A percentile compares a stretch with the other conserved stretches of the same genome.
Conservation (phyloP, 148 eudicot genomes). For the Diospyros lotus region DNA sequence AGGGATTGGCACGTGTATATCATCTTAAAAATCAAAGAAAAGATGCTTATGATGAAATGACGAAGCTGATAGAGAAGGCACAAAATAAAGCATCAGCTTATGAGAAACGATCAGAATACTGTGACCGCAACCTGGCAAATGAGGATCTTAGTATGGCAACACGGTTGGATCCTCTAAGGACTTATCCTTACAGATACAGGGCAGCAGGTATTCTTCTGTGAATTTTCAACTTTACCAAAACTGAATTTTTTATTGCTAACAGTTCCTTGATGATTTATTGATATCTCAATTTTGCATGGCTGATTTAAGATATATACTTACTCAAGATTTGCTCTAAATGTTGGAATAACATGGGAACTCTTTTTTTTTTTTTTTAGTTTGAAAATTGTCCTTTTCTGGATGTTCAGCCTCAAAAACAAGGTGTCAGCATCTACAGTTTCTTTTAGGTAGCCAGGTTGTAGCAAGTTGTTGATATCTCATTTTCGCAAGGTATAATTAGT, state of each 20-base stretch:
- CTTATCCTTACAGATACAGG: constrained; percentile 48
- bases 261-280: background rate
- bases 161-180: constrained; percentile 41
- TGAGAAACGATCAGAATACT: constrained; percentile 51
- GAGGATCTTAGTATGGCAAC: constrained; percentile 43
- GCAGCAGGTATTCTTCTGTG: constrained; percentile 36
- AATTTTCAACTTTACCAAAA: too few species aligned
- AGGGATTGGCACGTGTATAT: constrained; percentile 52
- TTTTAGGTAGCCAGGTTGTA: background rate
- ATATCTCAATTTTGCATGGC: background rate
- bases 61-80: constrained; percentile 47
- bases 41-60: constrained; percentile 49
- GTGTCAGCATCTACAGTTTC: too few species aligned
- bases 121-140: constrained; percentile 40
- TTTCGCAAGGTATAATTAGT: background rate
- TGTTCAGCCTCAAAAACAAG: too few species aligned
- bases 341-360: too few species aligned
- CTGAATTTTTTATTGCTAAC: background rate
- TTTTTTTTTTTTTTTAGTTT: background rate
- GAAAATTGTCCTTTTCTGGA: background rate
- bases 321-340: background rate
- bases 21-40: constrained; percentile 31
- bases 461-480: background rate
- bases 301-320: background rate
- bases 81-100: constrained; percentile 42